phyloP scores from a whole-genome alignment of 148 eudicot species.

The Amaranthus cruentus region DNA sequence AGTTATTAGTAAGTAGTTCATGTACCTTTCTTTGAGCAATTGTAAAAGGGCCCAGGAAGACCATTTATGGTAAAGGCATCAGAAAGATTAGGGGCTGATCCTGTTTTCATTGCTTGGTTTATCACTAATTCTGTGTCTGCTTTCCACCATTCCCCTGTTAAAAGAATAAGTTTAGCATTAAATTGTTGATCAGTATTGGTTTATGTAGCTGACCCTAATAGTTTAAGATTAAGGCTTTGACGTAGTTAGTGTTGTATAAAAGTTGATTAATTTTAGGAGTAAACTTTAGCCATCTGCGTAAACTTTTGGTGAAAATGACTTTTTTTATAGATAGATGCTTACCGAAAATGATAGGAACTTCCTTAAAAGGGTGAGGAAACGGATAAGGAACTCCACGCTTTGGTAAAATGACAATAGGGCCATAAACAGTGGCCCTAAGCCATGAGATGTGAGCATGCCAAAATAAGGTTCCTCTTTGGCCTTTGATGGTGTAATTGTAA shows the following conservation, averaged over 20 bases:
- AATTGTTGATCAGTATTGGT: neutral
- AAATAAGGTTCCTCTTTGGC: constrained; percentile 30
- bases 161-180: no score
- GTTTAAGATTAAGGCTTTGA: no score
- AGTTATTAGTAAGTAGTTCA: neutral
- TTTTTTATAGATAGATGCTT: neutral
- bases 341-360: constrained; percentile 28
- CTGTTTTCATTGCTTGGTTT: constrained; percentile 30
- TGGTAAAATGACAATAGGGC: constrained; percentile 27
- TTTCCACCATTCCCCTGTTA: constrained; percentile 37
- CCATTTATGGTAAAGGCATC: constrained; percentile 34
- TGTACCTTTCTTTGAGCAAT: constrained; percentile 27
- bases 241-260: no score
- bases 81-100: constrained; percentile 31
- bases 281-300: no score
- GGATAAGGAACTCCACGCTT: constrained; percentile 23
- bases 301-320: no score
- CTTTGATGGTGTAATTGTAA: constrained; percentile 23
- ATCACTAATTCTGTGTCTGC: constrained; percentile 28
- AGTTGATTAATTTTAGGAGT: no score
- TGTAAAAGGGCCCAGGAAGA: constrained; percentile 28
- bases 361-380: constrained; percentile 25
- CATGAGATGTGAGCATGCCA: constrained; percentile 32
- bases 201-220: no score
- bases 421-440: constrained; percentile 29